Evolutionary conservation across 176 grass and related monocot genomes (phyloP).

Genomic region (Phragmites australis): DNA sequence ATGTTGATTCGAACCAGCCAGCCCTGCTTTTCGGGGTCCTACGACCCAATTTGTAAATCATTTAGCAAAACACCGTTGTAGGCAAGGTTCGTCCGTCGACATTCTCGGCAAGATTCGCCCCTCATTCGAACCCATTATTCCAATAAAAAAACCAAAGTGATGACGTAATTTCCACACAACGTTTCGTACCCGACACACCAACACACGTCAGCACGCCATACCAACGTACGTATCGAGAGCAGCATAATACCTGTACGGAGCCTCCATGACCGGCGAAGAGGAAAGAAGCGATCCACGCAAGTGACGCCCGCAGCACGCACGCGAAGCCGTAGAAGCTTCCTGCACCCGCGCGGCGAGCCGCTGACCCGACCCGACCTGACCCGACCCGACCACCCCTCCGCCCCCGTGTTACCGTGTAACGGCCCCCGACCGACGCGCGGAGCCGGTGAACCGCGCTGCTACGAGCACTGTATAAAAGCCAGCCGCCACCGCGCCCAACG

Average conservation of each 20-base stretch:
- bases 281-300: not conserved
- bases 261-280: not conserved
- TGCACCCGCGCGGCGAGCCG: not conserved
- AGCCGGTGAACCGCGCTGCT: not conserved
- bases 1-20: too few species aligned
- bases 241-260: not conserved
- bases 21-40: too few species aligned
- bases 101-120: too few species aligned
- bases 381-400: not conserved
- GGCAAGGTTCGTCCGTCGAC: too few species aligned
- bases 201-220: not conserved
- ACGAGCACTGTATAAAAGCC: constrained; percentile 16
- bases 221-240: not conserved
- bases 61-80: too few species aligned
- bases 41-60: too few species aligned
- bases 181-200: not conserved
- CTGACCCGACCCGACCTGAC: not conserved
- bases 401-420: not conserved
- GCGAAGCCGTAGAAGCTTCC: not conserved
- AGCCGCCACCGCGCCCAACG: constrained; percentile 14
- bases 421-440: not conserved
- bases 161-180: not conserved
- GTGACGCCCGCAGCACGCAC: not conserved
- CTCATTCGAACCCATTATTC: too few species aligned
- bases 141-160: too few species aligned